phyloP scores from a whole-genome alignment of 108 stramenopile genomes.

The Stephanodiscus minutulus region DNA sequence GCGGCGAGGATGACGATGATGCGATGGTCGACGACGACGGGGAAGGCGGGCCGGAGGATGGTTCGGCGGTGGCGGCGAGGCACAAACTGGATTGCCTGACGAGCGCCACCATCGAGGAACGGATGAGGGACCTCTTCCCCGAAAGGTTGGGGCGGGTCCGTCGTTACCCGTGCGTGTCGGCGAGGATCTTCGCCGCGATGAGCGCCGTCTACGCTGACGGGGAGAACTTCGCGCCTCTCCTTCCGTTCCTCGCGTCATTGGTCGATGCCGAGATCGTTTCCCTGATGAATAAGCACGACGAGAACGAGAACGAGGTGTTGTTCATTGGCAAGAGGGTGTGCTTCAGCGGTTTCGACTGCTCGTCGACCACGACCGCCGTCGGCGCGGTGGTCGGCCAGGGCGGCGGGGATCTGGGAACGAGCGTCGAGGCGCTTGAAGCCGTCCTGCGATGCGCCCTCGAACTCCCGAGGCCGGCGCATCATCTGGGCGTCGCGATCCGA shows the following conservation, averaged over 20 bases:
- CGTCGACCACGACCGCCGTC: conserved; percentile 47
- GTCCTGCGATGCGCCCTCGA: conserved; percentile 27
- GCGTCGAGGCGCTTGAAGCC: conserved; percentile 33
- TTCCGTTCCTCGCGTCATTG: conserved; percentile 32
- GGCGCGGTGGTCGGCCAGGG: conserved; percentile 39
- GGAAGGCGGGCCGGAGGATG: neutral
- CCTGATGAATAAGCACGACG: conserved; percentile 25
- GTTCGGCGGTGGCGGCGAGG: neutral
- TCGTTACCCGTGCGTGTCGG: conserved; percentile 44
- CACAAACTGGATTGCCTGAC: conserved; percentile 16
- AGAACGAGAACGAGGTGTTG: conserved; percentile 33
- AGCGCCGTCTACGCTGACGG: conserved; percentile 19
- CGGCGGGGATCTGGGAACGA: conserved; percentile 35
- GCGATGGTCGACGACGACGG: conserved; percentile 1
- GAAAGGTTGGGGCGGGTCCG: conserved; percentile 26
- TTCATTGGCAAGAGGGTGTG: conserved; percentile 47
- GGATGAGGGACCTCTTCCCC: conserved; percentile 27
- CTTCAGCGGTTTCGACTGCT: conserved; percentile 53
- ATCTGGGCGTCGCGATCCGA: conserved; percentile 32
- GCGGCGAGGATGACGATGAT: neutral
- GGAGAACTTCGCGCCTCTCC: conserved; percentile 28
- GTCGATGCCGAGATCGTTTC: conserved; percentile 51
- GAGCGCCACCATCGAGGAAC: conserved; percentile 18
- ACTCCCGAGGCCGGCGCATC: conserved; percentile 15
- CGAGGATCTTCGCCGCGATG: conserved; percentile 53